A percentile compares a stretch with the other conserved stretches of the same genome.
Evolutionary conservation across 306 rosid genomes (phyloP).

Genomic region (Ceratonia siliqua): DNA sequence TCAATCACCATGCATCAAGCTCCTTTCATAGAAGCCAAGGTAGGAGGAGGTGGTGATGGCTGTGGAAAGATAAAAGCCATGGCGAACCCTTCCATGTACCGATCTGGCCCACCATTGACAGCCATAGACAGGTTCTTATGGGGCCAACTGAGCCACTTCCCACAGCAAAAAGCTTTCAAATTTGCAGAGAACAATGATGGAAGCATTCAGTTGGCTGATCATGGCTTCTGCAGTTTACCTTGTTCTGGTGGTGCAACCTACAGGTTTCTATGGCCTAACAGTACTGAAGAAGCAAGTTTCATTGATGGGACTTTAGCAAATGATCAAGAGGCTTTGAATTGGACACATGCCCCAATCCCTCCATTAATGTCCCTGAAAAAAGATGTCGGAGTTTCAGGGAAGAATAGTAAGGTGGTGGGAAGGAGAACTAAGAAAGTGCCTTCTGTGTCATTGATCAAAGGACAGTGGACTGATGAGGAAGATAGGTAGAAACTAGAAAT

Average conservation of each 20-base stretch:
- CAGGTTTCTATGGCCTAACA: conserved; percentile 26
- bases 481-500: conserved; percentile 82
- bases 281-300: conserved; percentile 28
- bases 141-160: conserved; percentile 38
- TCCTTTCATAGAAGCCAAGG: conserved; percentile 46
- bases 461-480: conserved; percentile 90
- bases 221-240: conserved; percentile 2
- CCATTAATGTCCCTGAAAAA: conserved; percentile 26
- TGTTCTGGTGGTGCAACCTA: conserved; percentile 35
- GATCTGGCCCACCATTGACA: conserved; percentile 53
- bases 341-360: conserved; percentile 33
- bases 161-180: conserved; percentile 24
- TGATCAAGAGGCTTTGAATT: conserved; percentile 37
- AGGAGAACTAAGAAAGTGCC: conserved; percentile 48
- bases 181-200: conserved; percentile 28
- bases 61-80: conserved; percentile 11
- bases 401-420: conserved; percentile 31
- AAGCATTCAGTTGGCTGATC: background rate
- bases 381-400: conserved; percentile 17
- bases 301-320: conserved; percentile 30
- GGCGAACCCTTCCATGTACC: background rate
- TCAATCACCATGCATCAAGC: conserved; percentile 13
- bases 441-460: conserved; percentile 58
- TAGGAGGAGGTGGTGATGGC: background rate
- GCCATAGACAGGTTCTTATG: conserved; percentile 75